A percentile compares a stretch with the other conserved stretches of the same genome.
These are phyloP conservation scores for Amanita fuliginea DNA, from an alignment of 768 basidiomycete genomes.

Conservation along the genomic window DNA sequence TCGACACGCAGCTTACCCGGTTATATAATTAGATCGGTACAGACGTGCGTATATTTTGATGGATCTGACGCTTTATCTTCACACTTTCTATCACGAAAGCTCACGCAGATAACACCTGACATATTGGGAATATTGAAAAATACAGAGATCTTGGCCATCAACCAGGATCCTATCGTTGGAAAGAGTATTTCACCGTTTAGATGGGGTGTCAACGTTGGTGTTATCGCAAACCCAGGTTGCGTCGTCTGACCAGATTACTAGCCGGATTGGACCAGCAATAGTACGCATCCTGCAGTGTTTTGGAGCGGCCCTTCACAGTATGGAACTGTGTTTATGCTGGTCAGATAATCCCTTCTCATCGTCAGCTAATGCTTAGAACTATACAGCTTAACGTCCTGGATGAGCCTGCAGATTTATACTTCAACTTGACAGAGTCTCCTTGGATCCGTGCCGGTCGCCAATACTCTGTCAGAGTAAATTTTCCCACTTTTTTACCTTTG, in stretches of 20 bases:
- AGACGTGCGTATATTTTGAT: slow-evolving; percentile 23
- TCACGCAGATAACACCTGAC: slow-evolving; percentile 38
- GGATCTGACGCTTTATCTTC: neutral
- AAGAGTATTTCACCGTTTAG: slow-evolving; percentile 55
- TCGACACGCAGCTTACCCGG: neutral
- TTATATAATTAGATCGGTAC: slow-evolving; percentile 33
- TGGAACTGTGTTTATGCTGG: slow-evolving; percentile 56
- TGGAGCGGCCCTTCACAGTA: slow-evolving; percentile 54
- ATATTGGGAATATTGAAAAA: slow-evolving; percentile 50
- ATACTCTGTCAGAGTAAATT: slow-evolving; percentile 43
- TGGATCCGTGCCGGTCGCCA: slow-evolving; percentile 54
- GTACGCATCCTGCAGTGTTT: slow-evolving; percentile 47
- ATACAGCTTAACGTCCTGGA: slow-evolving; percentile 44
- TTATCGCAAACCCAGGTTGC: slow-evolving; percentile 13
- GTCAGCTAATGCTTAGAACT: neutral
- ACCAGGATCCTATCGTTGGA: slow-evolving; percentile 55
- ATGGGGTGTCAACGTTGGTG: slow-evolving; percentile 50
- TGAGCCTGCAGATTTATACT: slow-evolving; percentile 39
- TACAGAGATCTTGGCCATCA: slow-evolving; percentile 54
- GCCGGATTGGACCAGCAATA: slow-evolving; percentile 28
- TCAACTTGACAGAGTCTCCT: slow-evolving; percentile 53
- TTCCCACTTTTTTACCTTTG: neutral
- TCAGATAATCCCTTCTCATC: slow-evolving; percentile 14
- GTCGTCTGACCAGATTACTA: slow-evolving; percentile 5
- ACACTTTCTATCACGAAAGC: slow-evolving; percentile 18